Conservation (phyloP, 495 filamentous ascomycete genomes). For the Penicillium taxi region DNA sequence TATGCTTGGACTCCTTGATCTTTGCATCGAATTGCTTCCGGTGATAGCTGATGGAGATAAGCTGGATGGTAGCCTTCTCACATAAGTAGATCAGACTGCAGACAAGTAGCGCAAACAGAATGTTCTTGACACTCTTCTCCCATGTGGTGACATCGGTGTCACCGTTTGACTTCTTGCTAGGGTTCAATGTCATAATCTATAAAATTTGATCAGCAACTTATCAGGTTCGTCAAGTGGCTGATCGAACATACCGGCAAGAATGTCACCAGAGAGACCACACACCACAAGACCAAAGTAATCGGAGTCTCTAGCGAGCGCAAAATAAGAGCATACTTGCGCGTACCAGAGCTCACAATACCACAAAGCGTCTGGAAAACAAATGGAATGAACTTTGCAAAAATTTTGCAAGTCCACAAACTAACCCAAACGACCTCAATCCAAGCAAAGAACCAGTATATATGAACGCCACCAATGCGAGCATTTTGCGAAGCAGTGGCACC, state of each 20-base stretch:
- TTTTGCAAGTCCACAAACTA: constrained; percentile 77
- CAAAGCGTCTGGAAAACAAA: constrained; percentile 76
- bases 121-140: constrained; percentile 56
- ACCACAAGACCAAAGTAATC: constrained; percentile 83
- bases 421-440: constrained; percentile 94
- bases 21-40: constrained; percentile 82
- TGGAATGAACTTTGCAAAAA: constrained; percentile 72
- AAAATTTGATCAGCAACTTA: constrained; percentile 17
- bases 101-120: constrained; percentile 70
- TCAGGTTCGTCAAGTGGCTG: constrained; percentile 18
- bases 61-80: constrained; percentile 79
- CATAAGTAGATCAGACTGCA: constrained; percentile 67
- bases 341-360: constrained; percentile 85
- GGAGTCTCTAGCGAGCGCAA: constrained; percentile 74
- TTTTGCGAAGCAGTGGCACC: constrained; percentile 48
- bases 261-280: constrained; percentile 65
- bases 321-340: constrained; percentile 84
- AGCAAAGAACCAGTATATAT: constrained; percentile 70
- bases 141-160: constrained; percentile 34
- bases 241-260: constrained; percentile 53
- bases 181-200: constrained; percentile 50
- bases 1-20: constrained; percentile 83
- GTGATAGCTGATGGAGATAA: constrained; percentile 93
- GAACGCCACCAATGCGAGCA: constrained; percentile 54
- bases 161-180: constrained; percentile 22